Conservation (phyloP, 2,329 filamentous ascomycete species). For the Pseudocercospora fuligena region DNA sequence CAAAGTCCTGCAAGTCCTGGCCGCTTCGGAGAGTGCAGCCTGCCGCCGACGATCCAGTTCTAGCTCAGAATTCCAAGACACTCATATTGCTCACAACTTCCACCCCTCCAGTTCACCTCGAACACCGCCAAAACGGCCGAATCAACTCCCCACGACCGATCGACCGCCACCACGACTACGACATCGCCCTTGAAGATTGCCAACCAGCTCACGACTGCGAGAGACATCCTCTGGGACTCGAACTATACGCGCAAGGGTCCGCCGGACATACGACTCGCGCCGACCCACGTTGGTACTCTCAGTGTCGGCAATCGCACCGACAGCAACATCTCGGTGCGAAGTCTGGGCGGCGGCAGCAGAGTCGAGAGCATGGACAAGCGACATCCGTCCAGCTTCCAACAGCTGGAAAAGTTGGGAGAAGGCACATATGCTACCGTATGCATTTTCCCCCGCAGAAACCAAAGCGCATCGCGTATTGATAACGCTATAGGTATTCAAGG, state of each 20-base stretch:
- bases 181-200: constrained; percentile 25
- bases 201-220: constrained; percentile 53
- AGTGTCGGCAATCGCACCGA: constrained; percentile 53
- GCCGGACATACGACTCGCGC: constrained; percentile 51
- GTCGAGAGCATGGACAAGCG: constrained; percentile 79
- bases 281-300: constrained; percentile 56
- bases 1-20: too few relatives aligned
- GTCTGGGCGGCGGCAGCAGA: constrained; percentile 50
- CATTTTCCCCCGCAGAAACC: background rate
- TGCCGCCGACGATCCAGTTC: background rate
- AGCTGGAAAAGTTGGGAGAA: constrained; percentile 97
- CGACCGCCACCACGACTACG: constrained; percentile 14
- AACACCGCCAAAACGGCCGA: constrained; percentile 25
- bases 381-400: constrained; percentile 97
- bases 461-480: constrained; percentile 8
- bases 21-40: too few relatives aligned
- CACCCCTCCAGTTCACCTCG: constrained; percentile 1
- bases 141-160: constrained; percentile 22
- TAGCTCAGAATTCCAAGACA: background rate
- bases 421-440: constrained; percentile 94
- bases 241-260: constrained; percentile 51
- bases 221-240: constrained; percentile 56
- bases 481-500: constrained; percentile 86
- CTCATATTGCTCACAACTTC: background rate
- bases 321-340: constrained; percentile 57